A percentile compares a stretch with the other conserved stretches of the same genome.
Conservation (phyloP, 2,329 filamentous ascomycete genomes). For the Ascochyta fabae region DNA sequence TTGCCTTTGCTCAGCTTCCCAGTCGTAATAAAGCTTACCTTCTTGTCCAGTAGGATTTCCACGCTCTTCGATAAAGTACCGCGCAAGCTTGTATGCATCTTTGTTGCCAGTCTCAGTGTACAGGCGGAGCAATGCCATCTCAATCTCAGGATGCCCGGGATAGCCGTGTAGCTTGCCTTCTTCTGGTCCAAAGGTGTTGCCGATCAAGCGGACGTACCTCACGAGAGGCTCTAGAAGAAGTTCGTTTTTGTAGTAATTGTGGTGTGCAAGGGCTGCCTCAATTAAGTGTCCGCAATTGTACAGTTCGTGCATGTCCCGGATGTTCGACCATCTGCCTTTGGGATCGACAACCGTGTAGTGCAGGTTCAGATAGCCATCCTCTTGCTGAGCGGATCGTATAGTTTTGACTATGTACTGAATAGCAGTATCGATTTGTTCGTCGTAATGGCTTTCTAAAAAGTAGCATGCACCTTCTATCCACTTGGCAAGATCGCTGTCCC, state of each 20-base stretch:
- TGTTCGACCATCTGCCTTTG: conserved; percentile 62
- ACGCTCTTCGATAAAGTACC: conserved; percentile 65
- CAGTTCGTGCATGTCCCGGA: conserved; percentile 68
- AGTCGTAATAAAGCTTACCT: conserved; percentile 62
- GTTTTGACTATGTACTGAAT: conserved; percentile 64
- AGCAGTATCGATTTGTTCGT: conserved; percentile 57
- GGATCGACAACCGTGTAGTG: conserved; percentile 68
- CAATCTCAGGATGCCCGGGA: conserved; percentile 65
- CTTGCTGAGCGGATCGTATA: conserved; percentile 63
- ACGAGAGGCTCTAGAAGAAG: conserved; percentile 60
- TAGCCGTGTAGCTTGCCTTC: conserved; percentile 62
- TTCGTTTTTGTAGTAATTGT: conserved; percentile 59
- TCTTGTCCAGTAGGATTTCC: conserved; percentile 60
- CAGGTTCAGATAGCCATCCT: conserved; percentile 68
- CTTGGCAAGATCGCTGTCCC: conserved; percentile 65
- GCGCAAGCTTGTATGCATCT: conserved; percentile 56
- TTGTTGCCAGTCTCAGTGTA: conserved; percentile 50
- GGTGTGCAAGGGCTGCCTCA: conserved; percentile 47
- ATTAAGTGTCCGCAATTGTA: conserved; percentile 67
- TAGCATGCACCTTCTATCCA: conserved; percentile 70
- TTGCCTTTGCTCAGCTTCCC: conserved; percentile 59
- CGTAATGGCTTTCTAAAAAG: conserved; percentile 54
- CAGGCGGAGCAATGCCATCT: conserved; percentile 57
- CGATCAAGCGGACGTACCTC: conserved; percentile 62
- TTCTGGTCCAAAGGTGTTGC: conserved; percentile 59